Evolutionary conservation across 176 grass and related monocot species (phyloP).

Genomic region (sorghum (Sorghum bicolor)): DNA sequence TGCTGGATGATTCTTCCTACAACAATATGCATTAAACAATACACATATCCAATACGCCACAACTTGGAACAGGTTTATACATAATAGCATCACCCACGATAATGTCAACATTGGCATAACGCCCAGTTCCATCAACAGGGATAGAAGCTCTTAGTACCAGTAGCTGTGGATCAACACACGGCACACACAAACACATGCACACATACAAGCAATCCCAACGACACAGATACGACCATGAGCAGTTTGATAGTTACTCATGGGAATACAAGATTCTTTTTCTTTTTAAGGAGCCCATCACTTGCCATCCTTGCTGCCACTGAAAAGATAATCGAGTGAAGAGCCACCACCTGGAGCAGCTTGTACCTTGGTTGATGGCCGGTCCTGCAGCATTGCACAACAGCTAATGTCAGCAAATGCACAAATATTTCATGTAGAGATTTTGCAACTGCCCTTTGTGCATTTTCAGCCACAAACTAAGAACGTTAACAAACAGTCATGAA

Average conservation of each 20-base stretch:
- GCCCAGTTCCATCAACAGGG: not conserved
- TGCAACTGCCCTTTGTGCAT: not conserved
- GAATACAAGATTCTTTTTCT: not conserved
- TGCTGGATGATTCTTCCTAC: not conserved
- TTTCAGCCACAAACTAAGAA: not conserved
- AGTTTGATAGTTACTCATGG: not conserved
- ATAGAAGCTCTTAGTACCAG: not conserved
- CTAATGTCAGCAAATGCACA: not conserved
- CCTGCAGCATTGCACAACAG: conserved; percentile 3
- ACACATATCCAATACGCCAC: not conserved
- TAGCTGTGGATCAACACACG: conserved; percentile 17
- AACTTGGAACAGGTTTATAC: not conserved
- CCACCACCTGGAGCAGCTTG: conserved; percentile 58
- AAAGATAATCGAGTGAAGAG: conserved; percentile 59
- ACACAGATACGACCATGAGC: conserved; percentile 10
- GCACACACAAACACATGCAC: not conserved
- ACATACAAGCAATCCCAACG: conserved; percentile 16
- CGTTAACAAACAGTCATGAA: not conserved
- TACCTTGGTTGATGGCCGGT: conserved; percentile 67
- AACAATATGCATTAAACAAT: not conserved
- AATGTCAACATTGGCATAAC: not conserved
- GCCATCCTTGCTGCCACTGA: conserved; percentile 42
- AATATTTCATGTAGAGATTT: not conserved
- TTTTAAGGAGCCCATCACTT: conserved; percentile 45
- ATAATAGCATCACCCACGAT: not conserved